Base-by-base conservation (phyloP, 2,329 filamentous ascomycete genomes). In the Thelonectria rubi region DNA sequence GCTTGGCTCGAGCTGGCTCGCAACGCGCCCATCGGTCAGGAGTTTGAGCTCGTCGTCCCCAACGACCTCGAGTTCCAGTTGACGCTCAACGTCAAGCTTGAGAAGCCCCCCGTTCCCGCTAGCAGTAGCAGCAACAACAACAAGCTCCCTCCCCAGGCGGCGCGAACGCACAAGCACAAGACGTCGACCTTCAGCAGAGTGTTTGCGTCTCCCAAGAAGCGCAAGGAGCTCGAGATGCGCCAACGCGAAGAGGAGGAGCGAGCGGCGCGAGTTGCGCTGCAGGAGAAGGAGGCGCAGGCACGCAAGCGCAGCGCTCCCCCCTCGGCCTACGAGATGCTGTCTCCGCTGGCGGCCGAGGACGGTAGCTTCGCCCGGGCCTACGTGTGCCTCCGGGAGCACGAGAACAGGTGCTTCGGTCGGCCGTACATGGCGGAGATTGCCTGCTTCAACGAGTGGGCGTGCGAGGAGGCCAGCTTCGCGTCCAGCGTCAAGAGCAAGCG, bases 31-130 rank as follows among this genome's bases (percentile, higher is more conserved):
- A 98, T 99, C 69, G 95, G 94, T 7, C 95, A 99, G 74, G 95
- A 99, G 75, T 99, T 99, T 71, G 95, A 99, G 79, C 88, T 99
- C 46, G 94, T 98, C 32, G 95, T 99, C 24, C 90, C 96, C 51
- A 95, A 97, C 69, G 95, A 99, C 70, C 87, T 99, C n/a, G 95
- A 99, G 77, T 99, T 99, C 80, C 95, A 99, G 78, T 86, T 99
- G 40, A 98, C 95, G 0, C 86, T 99, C 14, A 97, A 97, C 69
- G 96, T 97, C 66, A 97, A 97, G 81, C 84, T 98, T 21, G 91
- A 94, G 67, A 92, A 94, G 73, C 92, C 91, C 6, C 88, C 89
- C 5, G 65, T 62, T 24, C 84, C 90, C 12, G 45, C 55, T 20
- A 37, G 15, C 12, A 5, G 14, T 37, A 37, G 14, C 11, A 37